Evolutionary conservation across 345 rosid species (phyloP).

Genomic region (Syzygium jambos): DNA sequence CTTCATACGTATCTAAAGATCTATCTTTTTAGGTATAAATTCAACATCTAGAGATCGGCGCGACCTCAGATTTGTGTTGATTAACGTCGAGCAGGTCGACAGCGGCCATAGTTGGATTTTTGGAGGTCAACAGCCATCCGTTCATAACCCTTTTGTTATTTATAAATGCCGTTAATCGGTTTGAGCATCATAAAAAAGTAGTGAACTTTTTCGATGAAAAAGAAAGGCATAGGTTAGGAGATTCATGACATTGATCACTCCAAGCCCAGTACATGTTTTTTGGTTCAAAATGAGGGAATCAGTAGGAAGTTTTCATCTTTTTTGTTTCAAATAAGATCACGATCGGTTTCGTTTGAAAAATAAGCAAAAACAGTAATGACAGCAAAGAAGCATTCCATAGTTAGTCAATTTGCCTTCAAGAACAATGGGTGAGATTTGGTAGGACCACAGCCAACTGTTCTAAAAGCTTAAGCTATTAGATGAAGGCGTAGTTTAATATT

Average conservation of each 20-base stretch:
- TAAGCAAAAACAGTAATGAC: not conserved
- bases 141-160: no score
- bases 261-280: not conserved
- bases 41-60: fast-evolving
- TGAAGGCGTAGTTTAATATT: no score
- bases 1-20: no score
- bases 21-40: not conserved
- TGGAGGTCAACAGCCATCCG: no score
- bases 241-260: not conserved
- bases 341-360: not conserved
- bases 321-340: not conserved
- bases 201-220: not conserved
- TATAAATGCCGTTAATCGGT: no score
- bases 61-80: not conserved
- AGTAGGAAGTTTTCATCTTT: not conserved
- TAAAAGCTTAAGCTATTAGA: no score
- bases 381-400: fast-evolving
- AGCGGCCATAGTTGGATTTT: fast-evolving
- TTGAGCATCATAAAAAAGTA: no score
- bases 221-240: no score
- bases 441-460: no score
- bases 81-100: fast-evolving
- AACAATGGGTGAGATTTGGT: no score
- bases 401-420: not conserved
- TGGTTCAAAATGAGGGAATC: not conserved